A percentile compares a stretch with the other conserved stretches of the same genome.
Conservation (phyloP, 345 rosid genomes). For the Salix koriyanagi region DNA sequence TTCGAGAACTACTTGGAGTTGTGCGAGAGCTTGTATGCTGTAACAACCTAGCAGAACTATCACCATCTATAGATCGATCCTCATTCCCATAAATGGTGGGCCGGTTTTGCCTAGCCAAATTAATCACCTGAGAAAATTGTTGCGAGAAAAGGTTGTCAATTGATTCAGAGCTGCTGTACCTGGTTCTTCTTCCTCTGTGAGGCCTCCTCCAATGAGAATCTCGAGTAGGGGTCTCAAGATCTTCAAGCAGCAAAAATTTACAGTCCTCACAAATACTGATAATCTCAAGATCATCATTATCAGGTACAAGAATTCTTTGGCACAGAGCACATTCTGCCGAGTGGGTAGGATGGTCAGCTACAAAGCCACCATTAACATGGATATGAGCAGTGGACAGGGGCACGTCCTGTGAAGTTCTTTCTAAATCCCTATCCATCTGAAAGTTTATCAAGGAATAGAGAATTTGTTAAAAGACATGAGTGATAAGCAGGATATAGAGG, state of each 20-base stretch:
- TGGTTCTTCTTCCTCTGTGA: constrained; percentile 41
- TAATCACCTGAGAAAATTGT: constrained; percentile 52
- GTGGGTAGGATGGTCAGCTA: constrained; percentile 26
- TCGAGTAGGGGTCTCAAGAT: constrained; percentile 45
- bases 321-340: constrained; percentile 55
- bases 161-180: constrained; percentile 66
- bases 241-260: constrained; percentile 70
- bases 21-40: constrained; percentile 43
- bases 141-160: constrained; percentile 49
- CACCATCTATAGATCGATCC: constrained; percentile 37
- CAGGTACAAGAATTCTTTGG: constrained; percentile 42
- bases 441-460: not conserved
- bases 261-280: constrained; percentile 67
- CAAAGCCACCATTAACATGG: constrained; percentile 19
- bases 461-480: not conserved
- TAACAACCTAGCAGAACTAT: constrained; percentile 34
- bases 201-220: constrained; percentile 35
- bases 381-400: constrained; percentile 7
- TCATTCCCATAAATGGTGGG: constrained; percentile 35
- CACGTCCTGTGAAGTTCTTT: constrained; percentile 12
- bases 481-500: not conserved
- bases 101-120: constrained; percentile 50
- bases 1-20: constrained; percentile 56
- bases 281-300: constrained; percentile 45
- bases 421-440: constrained; percentile 41